A percentile compares a stretch with the other conserved stretches of the same genome.
These are phyloP conservation scores for Wickerhamiella azyma DNA, from an alignment of 805 yeast species.

Conservation along the genomic window DNA sequence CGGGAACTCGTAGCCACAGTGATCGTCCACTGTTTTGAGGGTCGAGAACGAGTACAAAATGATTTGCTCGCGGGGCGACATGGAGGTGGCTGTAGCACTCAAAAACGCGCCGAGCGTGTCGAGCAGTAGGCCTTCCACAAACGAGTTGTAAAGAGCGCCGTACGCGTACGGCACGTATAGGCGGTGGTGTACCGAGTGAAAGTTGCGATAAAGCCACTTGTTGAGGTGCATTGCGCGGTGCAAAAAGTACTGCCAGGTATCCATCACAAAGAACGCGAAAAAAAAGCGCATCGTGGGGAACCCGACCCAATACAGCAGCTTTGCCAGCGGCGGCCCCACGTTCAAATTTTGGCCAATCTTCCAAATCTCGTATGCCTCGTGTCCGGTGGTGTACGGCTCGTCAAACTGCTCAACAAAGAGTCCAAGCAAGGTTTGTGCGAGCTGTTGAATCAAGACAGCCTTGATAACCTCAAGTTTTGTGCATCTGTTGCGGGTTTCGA, in stretches of 20 bases:
- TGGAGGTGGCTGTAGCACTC: slow-evolving; percentile 46
- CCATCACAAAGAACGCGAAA: slow-evolving; percentile 61
- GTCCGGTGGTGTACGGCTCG: slow-evolving; percentile 33
- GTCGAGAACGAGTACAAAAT: slow-evolving; percentile 76
- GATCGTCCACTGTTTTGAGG: slow-evolving; percentile 94
- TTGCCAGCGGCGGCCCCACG: slow-evolving; percentile 27
- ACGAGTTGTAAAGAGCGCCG: slow-evolving; percentile 92
- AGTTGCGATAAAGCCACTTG: slow-evolving; percentile 56
- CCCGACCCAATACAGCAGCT: slow-evolving; percentile 47
- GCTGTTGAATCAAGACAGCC: slow-evolving; percentile 77
- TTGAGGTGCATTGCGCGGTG: slow-evolving; percentile 83
- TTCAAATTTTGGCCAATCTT: slow-evolving; percentile 28
- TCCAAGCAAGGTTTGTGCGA: slow-evolving; percentile 69
- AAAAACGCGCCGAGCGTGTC: slow-evolving; percentile 90
- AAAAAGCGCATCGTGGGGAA: slow-evolving; percentile 43
- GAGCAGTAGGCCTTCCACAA: slow-evolving; percentile 81
- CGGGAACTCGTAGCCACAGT: slow-evolving; percentile 94
- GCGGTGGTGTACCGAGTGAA: slow-evolving; percentile 91
- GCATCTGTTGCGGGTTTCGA: slow-evolving; percentile 61
- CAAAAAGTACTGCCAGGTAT: slow-evolving; percentile 89
- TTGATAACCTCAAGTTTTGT: slow-evolving; percentile 51
- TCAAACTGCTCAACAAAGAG: slow-evolving; percentile 42
- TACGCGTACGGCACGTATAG: slow-evolving; percentile 92
- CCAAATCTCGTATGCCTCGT: slow-evolving; percentile 38
- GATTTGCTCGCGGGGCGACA: slow-evolving; percentile 66